Percentiles rank a stretch among this genome's conserved stretches.
These are phyloP conservation scores for Trichosporon asahii DNA, from an alignment of 1,284 basidiomycete species.

Conservation along the genomic window DNA sequence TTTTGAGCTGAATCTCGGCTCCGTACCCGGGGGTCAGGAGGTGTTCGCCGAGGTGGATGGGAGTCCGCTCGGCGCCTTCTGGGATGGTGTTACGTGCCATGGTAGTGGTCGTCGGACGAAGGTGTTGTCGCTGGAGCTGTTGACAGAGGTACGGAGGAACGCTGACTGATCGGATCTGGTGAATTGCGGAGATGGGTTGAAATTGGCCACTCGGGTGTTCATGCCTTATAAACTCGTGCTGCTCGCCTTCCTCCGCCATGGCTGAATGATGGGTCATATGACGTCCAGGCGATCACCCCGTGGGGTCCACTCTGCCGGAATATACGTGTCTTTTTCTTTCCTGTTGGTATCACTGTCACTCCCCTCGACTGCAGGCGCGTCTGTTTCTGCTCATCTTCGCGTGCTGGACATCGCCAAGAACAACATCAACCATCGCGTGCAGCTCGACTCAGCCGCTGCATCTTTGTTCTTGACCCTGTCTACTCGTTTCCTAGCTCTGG, in stretches of 20 bases:
- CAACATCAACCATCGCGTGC: not conserved
- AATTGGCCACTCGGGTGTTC: constrained; percentile 7
- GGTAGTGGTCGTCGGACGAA: not conserved
- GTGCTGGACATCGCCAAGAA: constrained; percentile 2
- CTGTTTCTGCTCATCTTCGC: constrained; percentile 10
- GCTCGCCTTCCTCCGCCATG: not conserved
- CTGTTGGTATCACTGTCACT: not conserved
- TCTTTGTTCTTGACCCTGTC: not conserved
- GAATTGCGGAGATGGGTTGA: not conserved
- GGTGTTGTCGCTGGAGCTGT: not conserved
- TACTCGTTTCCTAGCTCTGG: not conserved
- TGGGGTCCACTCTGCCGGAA: not conserved
- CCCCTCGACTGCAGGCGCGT: constrained; percentile 3
- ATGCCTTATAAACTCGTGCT: constrained; percentile 8
- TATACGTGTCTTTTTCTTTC: constrained; percentile 5
- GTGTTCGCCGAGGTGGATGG: constrained; percentile 31
- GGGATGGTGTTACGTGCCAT: constrained; percentile 24
- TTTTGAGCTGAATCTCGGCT: constrained; percentile 38
- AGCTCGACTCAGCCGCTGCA: not conserved
- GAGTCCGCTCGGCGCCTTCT: constrained; percentile 14
- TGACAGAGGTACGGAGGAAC: not conserved
- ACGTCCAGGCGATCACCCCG: constrained; percentile 6
- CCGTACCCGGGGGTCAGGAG: constrained; percentile 32
- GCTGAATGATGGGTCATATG: not conserved
- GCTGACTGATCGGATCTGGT: not conserved